These are phyloP conservation scores for Blepharisma stoltei DNA, from an alignment of 73 alveolate genomes.

Conservation along the genomic window DNA sequence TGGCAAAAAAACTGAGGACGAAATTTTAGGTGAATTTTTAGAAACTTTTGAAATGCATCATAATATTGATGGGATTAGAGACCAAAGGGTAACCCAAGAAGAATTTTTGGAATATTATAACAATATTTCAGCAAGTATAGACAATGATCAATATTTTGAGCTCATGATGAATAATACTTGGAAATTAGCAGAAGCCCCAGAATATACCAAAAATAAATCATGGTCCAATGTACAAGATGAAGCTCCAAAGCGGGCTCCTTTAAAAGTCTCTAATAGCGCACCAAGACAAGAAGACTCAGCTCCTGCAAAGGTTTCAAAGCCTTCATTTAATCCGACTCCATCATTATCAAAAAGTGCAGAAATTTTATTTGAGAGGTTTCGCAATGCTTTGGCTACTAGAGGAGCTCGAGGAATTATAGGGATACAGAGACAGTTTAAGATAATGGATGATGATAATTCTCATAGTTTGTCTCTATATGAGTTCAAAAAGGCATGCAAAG, in stretches of 20 bases:
- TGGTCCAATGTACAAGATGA: too few relatives aligned
- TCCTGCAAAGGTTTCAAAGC: too few relatives aligned
- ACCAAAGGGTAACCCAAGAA: constrained; percentile 28
- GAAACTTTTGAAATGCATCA: constrained; percentile 61
- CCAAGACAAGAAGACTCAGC: not conserved
- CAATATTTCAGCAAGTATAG: constrained; percentile 63
- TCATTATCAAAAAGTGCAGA: not conserved
- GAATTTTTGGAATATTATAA: constrained; percentile 65
- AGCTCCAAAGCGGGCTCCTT: too few relatives aligned
- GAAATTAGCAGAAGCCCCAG: constrained; percentile 54
- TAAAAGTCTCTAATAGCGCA: too few relatives aligned
- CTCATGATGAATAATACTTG: constrained; percentile 83
- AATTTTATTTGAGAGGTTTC: constrained; percentile 33
- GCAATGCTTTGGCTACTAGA: constrained; percentile 44
- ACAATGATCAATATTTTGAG: constrained; percentile 74
- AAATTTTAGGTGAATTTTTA: constrained; percentile 47
- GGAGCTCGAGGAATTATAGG: constrained; percentile 65
- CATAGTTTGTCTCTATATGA: constrained; percentile 26
- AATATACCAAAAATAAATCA: too few relatives aligned
- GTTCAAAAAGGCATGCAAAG: constrained; percentile 34
- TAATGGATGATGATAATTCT: constrained; percentile 43
- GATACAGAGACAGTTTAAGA: constrained; percentile 49
- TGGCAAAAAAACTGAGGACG: constrained; percentile 61
- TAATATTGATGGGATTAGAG: constrained; percentile 34
- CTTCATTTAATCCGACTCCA: not conserved